Base-by-base conservation (phyloP, 169 alveolate genomes). In the Besnoitia besnoiti region DNA sequence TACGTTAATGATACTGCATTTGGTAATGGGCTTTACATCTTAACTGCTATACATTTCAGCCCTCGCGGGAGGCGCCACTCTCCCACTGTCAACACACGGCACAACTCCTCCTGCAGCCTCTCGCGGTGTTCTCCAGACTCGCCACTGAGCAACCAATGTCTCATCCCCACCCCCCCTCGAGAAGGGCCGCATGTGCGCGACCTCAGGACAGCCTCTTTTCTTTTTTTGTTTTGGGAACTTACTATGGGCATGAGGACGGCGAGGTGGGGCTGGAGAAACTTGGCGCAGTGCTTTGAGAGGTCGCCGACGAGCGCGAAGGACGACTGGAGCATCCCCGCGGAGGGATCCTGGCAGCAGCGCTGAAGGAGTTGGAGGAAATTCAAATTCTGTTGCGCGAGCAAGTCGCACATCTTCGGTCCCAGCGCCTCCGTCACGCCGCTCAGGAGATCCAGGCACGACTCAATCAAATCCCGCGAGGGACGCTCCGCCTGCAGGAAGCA, bases 251-350 rank as follows among this genome's bases (percentile, higher is more conserved):
- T 35, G 46, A 90, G 35, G 62, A 51, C 61, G 10, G 46, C 62
- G 21, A 85, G 76, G 51, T 85, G 91, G 10, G 89, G 93, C 59
- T 82, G 79, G 40, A 90, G 90, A 30, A 82, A 85, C 91, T 93
- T 91, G 51, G 85, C 88, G 75, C 96, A 94, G 90, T 89, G 90
- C 80, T 85, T 95, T 35, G 97, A 96, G 14, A 94, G 82, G 85
- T 95, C 97, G 37, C 97, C 97, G 50, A 95, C 94, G 47, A 95
- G 95, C 10, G 97, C 97, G 49, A 95, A 93, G n/a, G 96, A 96
- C 35, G 96, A 93, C 91, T 95, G 97, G 75, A 94, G 92, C 76
- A 91, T 92, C 79, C 91, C 77, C 27, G 82, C 87, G 7, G 84
- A 39, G 33, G 94, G 94, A 39, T 93, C 91, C 47, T 75, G 82